Base-by-base conservation (phyloP, 441 rosid species). In the Populus trichocarpa region DNA sequence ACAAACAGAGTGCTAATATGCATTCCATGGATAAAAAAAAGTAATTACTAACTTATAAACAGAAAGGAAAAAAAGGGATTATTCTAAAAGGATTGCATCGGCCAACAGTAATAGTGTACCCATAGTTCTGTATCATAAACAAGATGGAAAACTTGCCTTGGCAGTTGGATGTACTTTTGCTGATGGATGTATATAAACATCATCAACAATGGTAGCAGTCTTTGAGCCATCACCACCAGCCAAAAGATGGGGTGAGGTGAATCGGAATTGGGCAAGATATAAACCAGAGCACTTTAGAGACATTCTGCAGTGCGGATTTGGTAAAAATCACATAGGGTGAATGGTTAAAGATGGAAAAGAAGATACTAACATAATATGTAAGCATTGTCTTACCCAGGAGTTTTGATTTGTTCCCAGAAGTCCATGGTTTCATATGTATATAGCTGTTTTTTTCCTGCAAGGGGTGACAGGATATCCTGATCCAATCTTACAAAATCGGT, bases 141-240 rank as follows among this genome's bases (percentile, higher is more conserved):
- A 42, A 80, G 77, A 68, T 38, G 22, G 28, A 77, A 77, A 79
- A 75, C 35, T 74, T 79, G 92, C 99, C 97, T 96, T 94, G 0
- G 99, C 97, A 83, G 94, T 96, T 77, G 94, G 94, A 83, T 96
- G 98, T 40, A 92, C 92, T 90, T 96, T 93, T 63, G 99, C 99
- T 46, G 99, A 96, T 79, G 99, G 99, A 75, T 96, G 99, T 84
- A 96, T 82, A 79, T 83, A 90, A 76, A 96, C 99, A 87, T 96
- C 93, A 73, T 98, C 99, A 26, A 85, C 69, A 69, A 93, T 87
- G 30, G 89, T 84, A 73, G 97, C 94, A 77, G 84, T 84, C 81
- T 70, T 94, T 70, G 86, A 75, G 70, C 94, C 95, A 83, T 91
- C 92, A 72, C 94, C 96, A 75, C 86, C 85, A 69, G 97, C 97